Base-by-base conservation (phyloP, 805 yeast species). In the Metschnikowia lachancei region DNA sequence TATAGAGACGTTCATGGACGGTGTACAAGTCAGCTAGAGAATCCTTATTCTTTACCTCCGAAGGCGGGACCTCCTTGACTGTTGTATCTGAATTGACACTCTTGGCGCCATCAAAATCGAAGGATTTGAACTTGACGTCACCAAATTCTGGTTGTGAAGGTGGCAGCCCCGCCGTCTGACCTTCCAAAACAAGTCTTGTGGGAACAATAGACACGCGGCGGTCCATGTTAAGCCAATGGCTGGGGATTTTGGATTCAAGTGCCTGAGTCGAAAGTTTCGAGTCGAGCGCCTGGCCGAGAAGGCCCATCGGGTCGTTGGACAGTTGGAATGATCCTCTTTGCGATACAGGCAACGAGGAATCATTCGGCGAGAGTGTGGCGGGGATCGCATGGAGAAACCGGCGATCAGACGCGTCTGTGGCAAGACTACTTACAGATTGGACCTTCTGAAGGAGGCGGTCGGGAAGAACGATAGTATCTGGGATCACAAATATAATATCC, bases 1-100 rank as follows among this genome's bases (percentile, higher is more conserved):
- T 41, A 41, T 39, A 67, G 2, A 70, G 73, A 60, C 49, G 60
- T 60, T 52, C 65, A 57, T 44, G 72, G 53, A 49, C 69, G 59
- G 67, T 65, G 60, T 54, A 60, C 58, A 56, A 63, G 59, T 36
- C 60, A 14, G 45, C 58, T 32, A 50, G 36, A 52, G 52, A 16
- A 43, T 38, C 42, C 42, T 43, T 52, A 44, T 24, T 20, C 18
- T 13, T 30, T 16, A 17, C 11, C 24, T 19, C 37, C 9, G 18
- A 16, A 3, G 38, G 17, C 22, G 31, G 40, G 11, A 39, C 40
- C 4, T 26, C 41, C 13, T 13, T 19, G 11, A 29, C 17, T 10
- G 41, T 35, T 3, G 39, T 12, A 14, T 28, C 36, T 12, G 34
- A 24, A 16, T 20, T 43, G 29, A 24, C 18, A 13, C 31, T 40